Conservation (phyloP, 768 basidiomycete genomes). For the Mycena epipterygia region DNA sequence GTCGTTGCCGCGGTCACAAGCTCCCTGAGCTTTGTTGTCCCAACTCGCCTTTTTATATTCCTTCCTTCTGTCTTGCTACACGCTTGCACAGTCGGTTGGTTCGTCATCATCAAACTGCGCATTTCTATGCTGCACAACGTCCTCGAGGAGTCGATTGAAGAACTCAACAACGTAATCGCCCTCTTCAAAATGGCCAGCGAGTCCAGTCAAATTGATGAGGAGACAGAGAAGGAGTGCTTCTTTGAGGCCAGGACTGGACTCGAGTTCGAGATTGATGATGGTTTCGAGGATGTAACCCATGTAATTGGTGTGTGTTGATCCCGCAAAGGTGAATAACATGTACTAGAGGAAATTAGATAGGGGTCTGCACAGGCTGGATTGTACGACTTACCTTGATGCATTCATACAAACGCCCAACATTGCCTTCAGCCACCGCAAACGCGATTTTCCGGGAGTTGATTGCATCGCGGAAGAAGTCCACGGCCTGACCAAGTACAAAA, state of each 20-base stretch:
- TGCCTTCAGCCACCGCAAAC: slow-evolving; percentile 46
- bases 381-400: slow-evolving; percentile 43
- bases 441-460: slow-evolving; percentile 43
- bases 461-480: slow-evolving; percentile 41
- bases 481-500: slow-evolving; percentile 41
- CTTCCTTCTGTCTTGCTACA: too few relatives aligned
- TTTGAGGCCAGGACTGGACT: slow-evolving; percentile 34
- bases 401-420: slow-evolving; percentile 49
- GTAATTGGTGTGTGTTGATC: slow-evolving; percentile 51
- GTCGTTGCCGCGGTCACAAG: too few relatives aligned
- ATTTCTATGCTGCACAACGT: slow-evolving; percentile 42
- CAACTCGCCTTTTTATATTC: too few relatives aligned
- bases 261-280: slow-evolving; percentile 46
- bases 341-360: slow-evolving; percentile 21
- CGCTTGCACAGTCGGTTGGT: too few relatives aligned
- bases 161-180: slow-evolving; percentile 51
- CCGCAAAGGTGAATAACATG: slow-evolving; percentile 51
- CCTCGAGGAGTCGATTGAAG: slow-evolving; percentile 48
- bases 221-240: slow-evolving; percentile 43
- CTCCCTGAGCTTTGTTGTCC: too few relatives aligned
- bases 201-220: background rate
- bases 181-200: slow-evolving; percentile 22
- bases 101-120: slow-evolving; percentile 47
- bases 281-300: slow-evolving; percentile 48
- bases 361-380: background rate